A percentile compares a stretch with the other conserved stretches of the same genome.
Conservation (phyloP, 345 rosid genomes). For the Heritiera littoralis region DNA sequence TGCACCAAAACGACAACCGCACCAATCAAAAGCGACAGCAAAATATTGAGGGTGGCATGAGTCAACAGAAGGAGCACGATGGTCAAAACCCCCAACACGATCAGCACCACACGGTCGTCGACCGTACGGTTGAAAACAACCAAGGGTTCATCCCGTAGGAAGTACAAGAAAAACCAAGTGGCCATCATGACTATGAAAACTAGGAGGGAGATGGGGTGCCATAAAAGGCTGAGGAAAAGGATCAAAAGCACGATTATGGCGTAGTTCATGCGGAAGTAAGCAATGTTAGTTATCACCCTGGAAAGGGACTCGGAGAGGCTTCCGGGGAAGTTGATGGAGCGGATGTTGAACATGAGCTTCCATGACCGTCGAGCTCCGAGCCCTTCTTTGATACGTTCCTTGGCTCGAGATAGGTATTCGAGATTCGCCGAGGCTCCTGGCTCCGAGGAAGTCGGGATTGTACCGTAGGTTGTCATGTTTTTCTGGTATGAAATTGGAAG, state of each 20-base stretch:
- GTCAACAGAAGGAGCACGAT: conserved; percentile 65
- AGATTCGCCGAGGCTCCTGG: conserved; percentile 40
- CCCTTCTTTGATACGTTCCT: conserved; percentile 58
- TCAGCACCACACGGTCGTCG: conserved; percentile 62
- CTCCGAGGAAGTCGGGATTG: conserved; percentile 73
- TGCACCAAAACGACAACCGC: conserved; percentile 55
- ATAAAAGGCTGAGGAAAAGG: conserved; percentile 67
- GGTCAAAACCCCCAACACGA: conserved; percentile 53
- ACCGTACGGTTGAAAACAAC: conserved; percentile 48
- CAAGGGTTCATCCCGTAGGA: conserved; percentile 76
- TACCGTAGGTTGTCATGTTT: conserved; percentile 72
- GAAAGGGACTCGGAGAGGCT: conserved; percentile 42
- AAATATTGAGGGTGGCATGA: conserved; percentile 53
- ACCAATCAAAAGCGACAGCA: conserved; percentile 53
- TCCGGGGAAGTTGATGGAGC: conserved; percentile 39
- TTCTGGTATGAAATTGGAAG: neutral
- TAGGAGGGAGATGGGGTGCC: conserved; percentile 77
- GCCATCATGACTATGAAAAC: conserved; percentile 59
- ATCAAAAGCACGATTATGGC: conserved; percentile 51
- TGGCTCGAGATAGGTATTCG: conserved; percentile 65
- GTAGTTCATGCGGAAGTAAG: conserved; percentile 69
- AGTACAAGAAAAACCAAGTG: conserved; percentile 75
- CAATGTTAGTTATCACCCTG: conserved; percentile 48
- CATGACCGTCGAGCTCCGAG: conserved; percentile 69
- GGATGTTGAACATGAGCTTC: conserved; percentile 59